Evolutionary conservation across 1,139 yeast genomes (phyloP).

Genomic region (Pichia sp.): DNA sequence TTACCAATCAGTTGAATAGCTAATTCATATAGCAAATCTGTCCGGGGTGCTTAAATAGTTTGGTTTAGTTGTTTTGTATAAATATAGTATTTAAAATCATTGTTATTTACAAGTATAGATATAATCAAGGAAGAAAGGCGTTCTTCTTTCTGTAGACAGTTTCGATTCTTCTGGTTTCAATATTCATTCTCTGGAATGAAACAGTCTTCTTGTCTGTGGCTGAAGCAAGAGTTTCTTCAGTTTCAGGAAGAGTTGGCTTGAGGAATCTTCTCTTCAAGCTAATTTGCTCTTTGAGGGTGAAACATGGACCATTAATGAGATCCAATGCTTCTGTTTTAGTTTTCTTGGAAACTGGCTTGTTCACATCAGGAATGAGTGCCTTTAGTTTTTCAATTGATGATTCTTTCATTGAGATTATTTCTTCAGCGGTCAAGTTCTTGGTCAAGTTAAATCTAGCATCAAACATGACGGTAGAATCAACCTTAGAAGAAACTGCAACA

Average conservation of each 20-base stretch:
- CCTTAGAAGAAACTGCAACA: slow-evolving; percentile 13
- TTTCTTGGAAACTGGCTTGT: slow-evolving; percentile 24
- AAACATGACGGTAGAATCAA: slow-evolving; percentile 28
- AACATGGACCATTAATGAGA: slow-evolving; percentile 31
- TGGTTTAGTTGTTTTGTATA: too few species aligned
- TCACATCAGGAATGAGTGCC: slow-evolving; percentile 17
- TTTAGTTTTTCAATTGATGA: slow-evolving; percentile 24
- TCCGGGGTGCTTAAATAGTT: too few species aligned
- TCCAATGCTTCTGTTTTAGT: slow-evolving; percentile 26
- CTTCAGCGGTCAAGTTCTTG: slow-evolving; percentile 29
- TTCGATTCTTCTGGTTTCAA: slow-evolving; percentile 36
- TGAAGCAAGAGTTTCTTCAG: slow-evolving; percentile 17
- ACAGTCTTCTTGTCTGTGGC: slow-evolving; percentile 25
- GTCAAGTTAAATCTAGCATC: slow-evolving; percentile 32
- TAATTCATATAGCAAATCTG: too few species aligned
- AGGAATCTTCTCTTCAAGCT: slow-evolving; percentile 32
- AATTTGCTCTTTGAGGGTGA: slow-evolving; percentile 32
- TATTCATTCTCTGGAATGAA: slow-evolving; percentile 41
- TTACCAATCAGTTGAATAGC: too few species aligned
- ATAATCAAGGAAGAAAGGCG: slow-evolving; percentile 22
- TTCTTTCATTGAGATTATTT: slow-evolving; percentile 24
- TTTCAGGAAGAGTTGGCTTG: slow-evolving; percentile 32
- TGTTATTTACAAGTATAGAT: neutral
- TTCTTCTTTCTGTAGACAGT: slow-evolving; percentile 29
- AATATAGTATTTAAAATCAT: neutral